Evolutionary conservation across 257 asterid genomes (phyloP), one percentile per base, ranked within the genome.

Genomic region (Ajuga chamaepitys): DNA sequence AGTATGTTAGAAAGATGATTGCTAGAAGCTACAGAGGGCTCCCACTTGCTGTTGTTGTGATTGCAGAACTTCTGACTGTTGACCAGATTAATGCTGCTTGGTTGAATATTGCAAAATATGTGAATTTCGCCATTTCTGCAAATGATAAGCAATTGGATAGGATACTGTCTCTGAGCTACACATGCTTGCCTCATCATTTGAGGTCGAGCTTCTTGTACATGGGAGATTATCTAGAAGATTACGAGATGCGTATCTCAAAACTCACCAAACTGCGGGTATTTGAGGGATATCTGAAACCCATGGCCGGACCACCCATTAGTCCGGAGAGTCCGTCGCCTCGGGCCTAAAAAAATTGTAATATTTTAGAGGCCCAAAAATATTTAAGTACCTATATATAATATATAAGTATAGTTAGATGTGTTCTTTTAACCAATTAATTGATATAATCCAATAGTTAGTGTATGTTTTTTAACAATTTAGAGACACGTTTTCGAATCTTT

Each of bases 41-140:
- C 9, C 63, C 71, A 2, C 70, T 65, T 0, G 70, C 70, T 35
- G 37, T 64, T 37, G 70, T 51, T 51, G 62, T 64, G 12, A 64
- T 64, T 9, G 50, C 70, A 6, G 69, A 58, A 28, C 17, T 63
- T 32, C 59, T 50, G 2, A 9, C 25, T 2, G 34, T 21, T 9
- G 20, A 62, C 26, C 45, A 4, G 7, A 48, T 58, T 2, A 13
- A 20, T 1, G n/a, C 48, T 32, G 20, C 25, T 0, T 65, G 70
- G 70, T 37, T 35, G 14, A 51, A 65, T 12, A 58, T 65, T 14
- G 70, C 70, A 1, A 7, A 53, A 1, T 7, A 66, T 11, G 62
- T 66, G 7, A 38, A 1, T 7, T 9, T 63, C 4, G 32, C 38
- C 22, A 37, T 38, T 7, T 41, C 45, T 28, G 56, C 35, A 6